phyloP scores from a whole-genome alignment of 2,329 filamentous ascomycete species.

The Cladobotryum protrusum region DNA sequence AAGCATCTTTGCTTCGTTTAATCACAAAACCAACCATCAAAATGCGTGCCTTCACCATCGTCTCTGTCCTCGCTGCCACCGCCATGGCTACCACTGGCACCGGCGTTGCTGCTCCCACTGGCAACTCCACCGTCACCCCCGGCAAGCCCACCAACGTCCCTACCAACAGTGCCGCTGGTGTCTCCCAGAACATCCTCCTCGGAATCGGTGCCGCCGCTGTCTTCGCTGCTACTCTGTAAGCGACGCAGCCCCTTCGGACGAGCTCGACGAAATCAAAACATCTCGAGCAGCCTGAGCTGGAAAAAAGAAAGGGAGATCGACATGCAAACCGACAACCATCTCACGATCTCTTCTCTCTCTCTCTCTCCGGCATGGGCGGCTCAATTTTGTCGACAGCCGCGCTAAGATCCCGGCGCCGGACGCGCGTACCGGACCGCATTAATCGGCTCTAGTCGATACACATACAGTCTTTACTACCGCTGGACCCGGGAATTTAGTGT shows the following conservation, averaged over 20 bases:
- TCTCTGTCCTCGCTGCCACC: constrained; percentile 16
- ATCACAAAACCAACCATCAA: constrained; percentile 6
- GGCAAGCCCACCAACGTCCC: constrained; percentile 6
- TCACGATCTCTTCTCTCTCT: too few relatives aligned
- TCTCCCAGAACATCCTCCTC: constrained; percentile 12
- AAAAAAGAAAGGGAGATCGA: background rate
- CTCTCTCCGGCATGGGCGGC: too few relatives aligned
- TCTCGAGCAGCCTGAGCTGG: background rate
- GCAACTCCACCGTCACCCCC: constrained; percentile 4
- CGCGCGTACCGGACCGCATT: too few relatives aligned
- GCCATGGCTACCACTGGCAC: constrained; percentile 9
- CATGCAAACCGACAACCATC: too few relatives aligned
- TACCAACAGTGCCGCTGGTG: constrained; percentile 5
- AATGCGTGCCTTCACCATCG: constrained; percentile 15
- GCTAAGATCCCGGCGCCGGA: background rate
- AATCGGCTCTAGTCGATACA: too few relatives aligned
- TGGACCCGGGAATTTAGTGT: background rate
- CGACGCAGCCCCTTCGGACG: background rate
- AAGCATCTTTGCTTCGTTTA: background rate
- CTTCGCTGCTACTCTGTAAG: constrained; percentile 11
- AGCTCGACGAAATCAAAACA: background rate
- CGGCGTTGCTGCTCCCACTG: constrained; percentile 8
- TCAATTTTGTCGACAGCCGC: too few relatives aligned
- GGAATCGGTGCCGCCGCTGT: constrained; percentile 10
- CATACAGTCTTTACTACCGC: background rate